Evolutionary conservation across 306 rosid species (phyloP).

Genomic region (Medicago arabica): DNA sequence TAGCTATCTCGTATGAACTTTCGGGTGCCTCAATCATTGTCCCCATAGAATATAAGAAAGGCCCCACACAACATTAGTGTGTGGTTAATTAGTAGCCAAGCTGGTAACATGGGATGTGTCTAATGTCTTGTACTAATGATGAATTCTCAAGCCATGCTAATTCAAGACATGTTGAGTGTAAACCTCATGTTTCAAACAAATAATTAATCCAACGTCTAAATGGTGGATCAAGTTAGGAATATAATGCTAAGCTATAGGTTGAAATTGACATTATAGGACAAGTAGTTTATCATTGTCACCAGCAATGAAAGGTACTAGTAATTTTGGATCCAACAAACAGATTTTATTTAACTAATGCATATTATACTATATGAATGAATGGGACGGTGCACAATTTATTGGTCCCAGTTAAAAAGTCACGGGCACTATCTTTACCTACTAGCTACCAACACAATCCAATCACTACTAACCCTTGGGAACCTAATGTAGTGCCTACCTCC

Average conservation of each 20-base stretch:
- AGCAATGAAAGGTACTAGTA: background rate
- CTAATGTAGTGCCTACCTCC: too few relatives aligned
- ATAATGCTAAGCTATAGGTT: slow-evolving; percentile 17
- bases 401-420: slow-evolving; percentile 39
- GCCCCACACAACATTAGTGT: slow-evolving; percentile 40
- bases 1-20: slow-evolving; percentile 31
- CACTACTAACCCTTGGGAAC: slow-evolving; percentile 9
- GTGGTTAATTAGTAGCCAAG: slow-evolving; percentile 18
- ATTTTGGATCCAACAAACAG: background rate
- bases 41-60: slow-evolving; percentile 7
- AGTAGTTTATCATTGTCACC: slow-evolving; percentile 12
- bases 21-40: slow-evolving; percentile 33
- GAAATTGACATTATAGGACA: background rate
- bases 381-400: background rate
- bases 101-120: slow-evolving; percentile 37
- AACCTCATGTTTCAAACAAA: slow-evolving; percentile 29
- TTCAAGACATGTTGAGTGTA: slow-evolving; percentile 11
- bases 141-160: slow-evolving; percentile 6
- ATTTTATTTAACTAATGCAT: slow-evolving; percentile 11
- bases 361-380: background rate
- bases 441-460: slow-evolving; percentile 8
- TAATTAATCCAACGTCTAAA: background rate
- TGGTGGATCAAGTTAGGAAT: slow-evolving; percentile 27
- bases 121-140: slow-evolving; percentile 30
- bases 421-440: background rate